phyloP scores from a whole-genome alignment of 2,329 filamentous ascomycete species.

The Monosporascus ibericus region DNA sequence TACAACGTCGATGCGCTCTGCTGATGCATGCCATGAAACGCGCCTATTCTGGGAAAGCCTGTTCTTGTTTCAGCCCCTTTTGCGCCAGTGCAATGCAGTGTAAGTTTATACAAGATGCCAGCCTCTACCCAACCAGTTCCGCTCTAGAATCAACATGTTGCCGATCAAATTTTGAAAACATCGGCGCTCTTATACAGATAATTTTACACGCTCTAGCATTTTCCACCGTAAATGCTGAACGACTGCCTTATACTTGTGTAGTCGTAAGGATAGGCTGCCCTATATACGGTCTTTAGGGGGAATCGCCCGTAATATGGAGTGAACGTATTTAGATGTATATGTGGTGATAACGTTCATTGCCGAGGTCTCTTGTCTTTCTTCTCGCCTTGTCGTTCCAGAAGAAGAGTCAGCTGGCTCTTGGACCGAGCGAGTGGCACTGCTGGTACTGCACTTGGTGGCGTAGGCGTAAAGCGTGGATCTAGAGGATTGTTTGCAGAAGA shows the following conservation, averaged over 20 bases:
- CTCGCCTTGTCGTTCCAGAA: conserved; percentile 41
- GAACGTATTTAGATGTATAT: conserved; percentile 3
- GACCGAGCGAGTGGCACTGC: conserved; percentile 48
- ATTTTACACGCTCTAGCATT: not conserved
- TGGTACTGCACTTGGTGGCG: conserved; percentile 39
- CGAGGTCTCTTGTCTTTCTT: conserved; percentile 25
- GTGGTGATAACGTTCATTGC: conserved; percentile 11
- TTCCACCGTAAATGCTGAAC: no score
- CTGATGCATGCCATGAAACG: no score
- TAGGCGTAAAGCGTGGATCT: conserved; percentile 39
- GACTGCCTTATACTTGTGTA: not conserved
- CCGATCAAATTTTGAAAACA: no score
- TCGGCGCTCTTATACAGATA: not conserved
- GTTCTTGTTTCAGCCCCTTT: not conserved
- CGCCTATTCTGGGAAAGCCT: not conserved
- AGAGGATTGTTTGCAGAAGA: conserved; percentile 23
- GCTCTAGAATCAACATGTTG: no score
- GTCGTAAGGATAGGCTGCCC: not conserved
- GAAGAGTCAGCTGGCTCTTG: conserved; percentile 54
- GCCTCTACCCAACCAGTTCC: not conserved
- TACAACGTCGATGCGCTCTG: not conserved
- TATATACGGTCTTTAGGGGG: not conserved
- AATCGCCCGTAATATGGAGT: not conserved
- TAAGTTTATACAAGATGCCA: not conserved
- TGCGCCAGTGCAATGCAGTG: not conserved